A percentile compares a stretch with the other conserved stretches of the same genome.
Evolutionary conservation across 768 basidiomycete species (phyloP).

Genomic region (Auriscalpium orientale): DNA sequence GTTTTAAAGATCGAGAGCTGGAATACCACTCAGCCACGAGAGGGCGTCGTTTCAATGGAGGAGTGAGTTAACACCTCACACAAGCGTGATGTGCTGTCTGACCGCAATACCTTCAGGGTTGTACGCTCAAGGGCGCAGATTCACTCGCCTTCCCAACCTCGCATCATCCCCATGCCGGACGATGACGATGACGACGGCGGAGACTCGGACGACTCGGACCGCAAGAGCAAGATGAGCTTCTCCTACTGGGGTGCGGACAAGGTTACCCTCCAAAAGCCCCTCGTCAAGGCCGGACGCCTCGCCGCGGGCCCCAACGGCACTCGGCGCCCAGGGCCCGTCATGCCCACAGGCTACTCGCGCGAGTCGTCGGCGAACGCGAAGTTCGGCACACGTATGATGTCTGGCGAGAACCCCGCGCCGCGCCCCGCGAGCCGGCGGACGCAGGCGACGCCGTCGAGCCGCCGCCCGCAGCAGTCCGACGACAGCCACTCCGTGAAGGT

Average conservation of each 20-base stretch:
- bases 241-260: constrained; percentile 93
- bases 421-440: constrained; percentile 64
- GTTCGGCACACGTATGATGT: constrained; percentile 78
- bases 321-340: constrained; percentile 33
- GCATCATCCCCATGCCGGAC: constrained; percentile 61
- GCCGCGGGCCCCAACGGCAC: constrained; percentile 17
- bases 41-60: constrained; percentile 85
- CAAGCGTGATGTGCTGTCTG: constrained; percentile 4
- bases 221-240: constrained; percentile 91
- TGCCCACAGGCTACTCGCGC: constrained; percentile 55
- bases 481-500: constrained; percentile 59
- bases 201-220: constrained; percentile 80
- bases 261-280: constrained; percentile 77
- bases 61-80: constrained; percentile 49
- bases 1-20: constrained; percentile 66
- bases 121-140: constrained; percentile 63
- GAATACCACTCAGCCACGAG: constrained; percentile 68
- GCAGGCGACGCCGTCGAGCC: constrained; percentile 35
- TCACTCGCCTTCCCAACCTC: constrained; percentile 48
- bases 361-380: constrained; percentile 90
- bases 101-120: constrained; percentile 37
- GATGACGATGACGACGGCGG: constrained; percentile 49
- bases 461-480: constrained; percentile 44
- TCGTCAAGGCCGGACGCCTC: constrained; percentile 41
- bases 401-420: constrained; percentile 40